Base-by-base conservation (phyloP, 371 early-diverging fungal species). In the Phascolomyces articulosus region DNA sequence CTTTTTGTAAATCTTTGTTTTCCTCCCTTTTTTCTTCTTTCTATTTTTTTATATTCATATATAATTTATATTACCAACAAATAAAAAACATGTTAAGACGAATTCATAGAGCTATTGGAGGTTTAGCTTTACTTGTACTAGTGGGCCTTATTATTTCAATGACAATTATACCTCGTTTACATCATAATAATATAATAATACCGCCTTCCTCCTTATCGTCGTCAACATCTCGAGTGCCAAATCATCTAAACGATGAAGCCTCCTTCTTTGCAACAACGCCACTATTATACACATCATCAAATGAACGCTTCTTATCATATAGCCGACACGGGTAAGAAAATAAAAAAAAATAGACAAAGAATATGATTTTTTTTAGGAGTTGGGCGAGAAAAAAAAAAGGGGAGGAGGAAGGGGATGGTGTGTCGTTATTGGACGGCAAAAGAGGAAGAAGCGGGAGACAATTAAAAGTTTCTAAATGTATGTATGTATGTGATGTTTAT, bases 301-400 rank as follows among this genome's bases (percentile, higher is more conserved):
- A n/a, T 9, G 67, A 67, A 58, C 47, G 40, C 40, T 67, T 67
- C 20, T 49, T 67, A 40, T 67, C 67, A 9, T 68, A 68, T 48
- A 63, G 63, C 55, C 63, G 60, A 9, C 60, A 63, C 28, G 68
- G 68, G 68, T 68, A 68, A 63, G 48, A 15, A 6, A 40, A 18
- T 4, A 49, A 18, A 29, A 23, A 44, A 44, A 44, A n/a, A 15
- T 11, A 8, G 16, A 16, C n/a, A n/a, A n/a, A n/a, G n/a, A n/a
- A n/a, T n/a, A n/a, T n/a, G n/a, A n/a, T n/a, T n/a, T 44, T 34
- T 34, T 34, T 2, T 6, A 34, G 34, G 34, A 26, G 24, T 29
- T 13, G 11, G 28, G 24, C 29, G 31, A 44, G 40, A 1, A 21
- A 26, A 47, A 8, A 8, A 31, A 23, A 13, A 54, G 23, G 23